Conservation (phyloP, 2,329 filamentous ascomycete genomes). For the Alternaria incomplexa region DNA sequence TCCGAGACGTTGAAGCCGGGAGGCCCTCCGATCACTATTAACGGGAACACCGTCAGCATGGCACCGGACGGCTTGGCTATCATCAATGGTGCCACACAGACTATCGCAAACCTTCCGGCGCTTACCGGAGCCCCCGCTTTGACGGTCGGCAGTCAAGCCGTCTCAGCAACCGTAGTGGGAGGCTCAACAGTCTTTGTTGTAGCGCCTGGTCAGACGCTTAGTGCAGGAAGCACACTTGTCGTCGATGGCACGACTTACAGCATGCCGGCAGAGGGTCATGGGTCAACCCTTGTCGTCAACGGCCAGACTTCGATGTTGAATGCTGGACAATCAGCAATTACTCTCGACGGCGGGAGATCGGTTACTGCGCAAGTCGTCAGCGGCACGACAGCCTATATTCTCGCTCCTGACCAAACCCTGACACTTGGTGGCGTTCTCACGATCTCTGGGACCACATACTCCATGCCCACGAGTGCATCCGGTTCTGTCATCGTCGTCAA, state of each 20-base stretch:
- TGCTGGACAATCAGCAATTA: slow-evolving; percentile 14
- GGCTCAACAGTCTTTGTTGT: slow-evolving; percentile 32
- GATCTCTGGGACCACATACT: slow-evolving; percentile 37
- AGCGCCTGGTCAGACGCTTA: slow-evolving; percentile 14
- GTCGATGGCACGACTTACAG: slow-evolving; percentile 35
- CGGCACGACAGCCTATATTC: slow-evolving; percentile 34
- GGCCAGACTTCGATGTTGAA: slow-evolving; percentile 13
- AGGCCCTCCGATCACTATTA: slow-evolving; percentile 44
- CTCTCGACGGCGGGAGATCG: slow-evolving; percentile 20
- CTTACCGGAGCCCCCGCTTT: slow-evolving; percentile 25
- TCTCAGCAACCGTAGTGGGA: slow-evolving; percentile 31
- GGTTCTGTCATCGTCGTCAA: slow-evolving; percentile 36
- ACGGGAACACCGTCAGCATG: slow-evolving; percentile 44
- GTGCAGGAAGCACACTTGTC: slow-evolving; percentile 32
- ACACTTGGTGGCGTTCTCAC: slow-evolving; percentile 34
- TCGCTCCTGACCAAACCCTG: slow-evolving; percentile 32
- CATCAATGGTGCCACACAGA: slow-evolving; percentile 43
- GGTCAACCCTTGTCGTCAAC: slow-evolving; percentile 35
- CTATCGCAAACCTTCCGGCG: slow-evolving; percentile 25
- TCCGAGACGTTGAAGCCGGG: slow-evolving; percentile 31
- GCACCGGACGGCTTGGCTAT: slow-evolving; percentile 47
- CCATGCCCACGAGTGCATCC: slow-evolving; percentile 29
- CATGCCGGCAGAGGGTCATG: slow-evolving; percentile 24
- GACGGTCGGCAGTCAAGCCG: slow-evolving; percentile 25
- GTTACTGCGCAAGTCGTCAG: slow-evolving; percentile 22